These are phyloP conservation scores for Melastoma candidum DNA, from an alignment of 441 rosid genomes.

Conservation along the genomic window DNA sequence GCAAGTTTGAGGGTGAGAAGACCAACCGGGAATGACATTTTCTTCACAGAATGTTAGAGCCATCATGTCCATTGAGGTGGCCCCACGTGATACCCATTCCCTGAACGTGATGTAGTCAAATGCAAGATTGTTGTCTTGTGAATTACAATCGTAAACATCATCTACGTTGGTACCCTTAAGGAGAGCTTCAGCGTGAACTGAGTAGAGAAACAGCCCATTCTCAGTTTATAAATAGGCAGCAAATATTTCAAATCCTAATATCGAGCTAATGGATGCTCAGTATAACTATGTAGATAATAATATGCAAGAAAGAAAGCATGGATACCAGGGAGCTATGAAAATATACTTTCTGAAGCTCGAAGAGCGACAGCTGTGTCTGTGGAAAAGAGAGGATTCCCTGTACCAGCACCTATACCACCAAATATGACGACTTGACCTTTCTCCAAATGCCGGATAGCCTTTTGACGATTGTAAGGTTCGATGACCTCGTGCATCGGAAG, in stretches of 20 bases:
- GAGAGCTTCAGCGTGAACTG: conserved; percentile 57
- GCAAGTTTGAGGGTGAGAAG: neutral
- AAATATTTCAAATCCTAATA: neutral
- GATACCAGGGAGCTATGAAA: neutral
- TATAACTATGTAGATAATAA: no score
- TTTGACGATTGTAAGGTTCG: conserved; percentile 76
- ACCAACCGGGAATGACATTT: conserved; percentile 58
- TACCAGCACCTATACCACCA: conserved; percentile 75
- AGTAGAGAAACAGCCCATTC: neutral
- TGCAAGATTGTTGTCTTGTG: conserved; percentile 28
- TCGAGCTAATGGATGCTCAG: no score
- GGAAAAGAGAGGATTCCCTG: conserved; percentile 76
- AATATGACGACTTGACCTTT: conserved; percentile 94
- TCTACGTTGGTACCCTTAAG: conserved; percentile 50
- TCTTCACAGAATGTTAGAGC: conserved; percentile 56
- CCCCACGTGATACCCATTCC: conserved; percentile 37
- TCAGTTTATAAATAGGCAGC: neutral
- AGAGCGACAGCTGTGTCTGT: conserved; percentile 91
- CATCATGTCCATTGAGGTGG: conserved; percentile 47
- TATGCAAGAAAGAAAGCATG: no score
- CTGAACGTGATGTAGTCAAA: conserved; percentile 44
- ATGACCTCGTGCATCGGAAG: conserved; percentile 60
- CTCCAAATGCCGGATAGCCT: conserved; percentile 80
- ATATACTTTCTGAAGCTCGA: conserved; percentile 54
- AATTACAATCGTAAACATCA: conserved; percentile 40